These are phyloP conservation scores for Leccinellum albellum DNA, from an alignment of 768 basidiomycete genomes.

Conservation along the genomic window DNA sequence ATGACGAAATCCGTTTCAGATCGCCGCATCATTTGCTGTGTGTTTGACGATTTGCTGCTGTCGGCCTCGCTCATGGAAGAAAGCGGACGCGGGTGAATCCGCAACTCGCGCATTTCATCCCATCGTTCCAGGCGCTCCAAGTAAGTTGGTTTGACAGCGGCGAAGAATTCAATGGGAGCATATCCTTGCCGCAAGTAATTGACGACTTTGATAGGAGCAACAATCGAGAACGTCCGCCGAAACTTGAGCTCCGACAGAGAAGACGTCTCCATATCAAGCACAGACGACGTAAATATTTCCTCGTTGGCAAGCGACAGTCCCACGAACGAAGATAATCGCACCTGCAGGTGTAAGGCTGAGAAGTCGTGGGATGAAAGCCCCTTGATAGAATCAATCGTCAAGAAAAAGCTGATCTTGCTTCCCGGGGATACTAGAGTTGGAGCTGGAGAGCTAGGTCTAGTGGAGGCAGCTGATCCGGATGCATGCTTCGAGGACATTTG, in stretches of 20 bases:
- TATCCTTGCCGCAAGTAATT: slow-evolving; percentile 71
- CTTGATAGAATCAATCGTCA: slow-evolving; percentile 84
- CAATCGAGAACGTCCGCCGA: slow-evolving; percentile 76
- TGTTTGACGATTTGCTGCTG: slow-evolving; percentile 36
- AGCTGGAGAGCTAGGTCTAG: slow-evolving; percentile 71
- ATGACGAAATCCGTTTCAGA: slow-evolving; percentile 90
- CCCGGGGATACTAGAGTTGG: slow-evolving; percentile 67
- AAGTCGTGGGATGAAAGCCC: slow-evolving; percentile 92
- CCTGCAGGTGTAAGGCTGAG: slow-evolving; percentile 78
- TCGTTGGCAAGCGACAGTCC: slow-evolving; percentile 67
- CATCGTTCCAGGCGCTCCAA: slow-evolving; percentile 86
- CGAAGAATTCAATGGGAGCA: slow-evolving; percentile 89
- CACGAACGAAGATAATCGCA: slow-evolving; percentile 82
- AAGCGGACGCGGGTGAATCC: slow-evolving; percentile 39
- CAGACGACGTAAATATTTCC: slow-evolving; percentile 75
- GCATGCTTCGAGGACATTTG: slow-evolving; percentile 53
- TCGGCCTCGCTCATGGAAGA: slow-evolving; percentile 32
- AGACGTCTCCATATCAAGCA: slow-evolving; percentile 68
- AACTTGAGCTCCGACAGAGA: slow-evolving; percentile 80
- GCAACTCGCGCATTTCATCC: slow-evolving; percentile 89
- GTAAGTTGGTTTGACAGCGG: slow-evolving; percentile 74
- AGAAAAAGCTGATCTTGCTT: slow-evolving; percentile 78
- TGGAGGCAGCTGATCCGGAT: slow-evolving; percentile 61
- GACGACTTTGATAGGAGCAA: slow-evolving; percentile 69
- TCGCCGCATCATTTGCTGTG: slow-evolving; percentile 80